Evolutionary conservation across 768 basidiomycete species (phyloP).

Genomic region (Panaeolus papilionaceus): DNA sequence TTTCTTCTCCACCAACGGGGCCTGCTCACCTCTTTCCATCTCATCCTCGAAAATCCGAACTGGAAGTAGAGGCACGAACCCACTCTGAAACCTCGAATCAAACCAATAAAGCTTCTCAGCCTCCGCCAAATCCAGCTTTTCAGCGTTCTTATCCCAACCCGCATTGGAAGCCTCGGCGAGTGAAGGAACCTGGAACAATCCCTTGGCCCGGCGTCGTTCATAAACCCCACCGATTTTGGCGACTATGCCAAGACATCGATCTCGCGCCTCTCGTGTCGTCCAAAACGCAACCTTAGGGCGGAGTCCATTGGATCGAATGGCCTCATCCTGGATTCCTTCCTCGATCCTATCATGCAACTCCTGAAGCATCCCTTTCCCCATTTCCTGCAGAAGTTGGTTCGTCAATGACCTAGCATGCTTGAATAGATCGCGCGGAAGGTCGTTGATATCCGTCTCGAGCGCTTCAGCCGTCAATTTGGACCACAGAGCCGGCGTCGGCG

Average conservation of each 20-base stretch:
- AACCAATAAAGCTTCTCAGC: constrained; percentile 63
- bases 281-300: constrained; percentile 63
- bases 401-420: constrained; percentile 75
- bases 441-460: constrained; percentile 35
- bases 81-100: constrained; percentile 58
- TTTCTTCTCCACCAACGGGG: not conserved
- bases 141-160: not conserved
- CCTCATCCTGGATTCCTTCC: constrained; percentile 18
- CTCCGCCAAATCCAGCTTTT: constrained; percentile 28
- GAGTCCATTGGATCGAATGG: not conserved
- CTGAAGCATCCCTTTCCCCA: constrained; percentile 63
- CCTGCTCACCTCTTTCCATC: not conserved
- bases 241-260: constrained; percentile 78
- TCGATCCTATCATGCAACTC: constrained; percentile 62
- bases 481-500: not conserved
- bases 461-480: constrained; percentile 10
- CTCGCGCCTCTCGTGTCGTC: constrained; percentile 80
- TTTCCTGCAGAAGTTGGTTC: constrained; percentile 78
- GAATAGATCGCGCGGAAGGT: constrained; percentile 43
- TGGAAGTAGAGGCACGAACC: constrained; percentile 64
- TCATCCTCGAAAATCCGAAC: constrained; percentile 44
- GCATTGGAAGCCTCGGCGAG: not conserved
- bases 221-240: constrained; percentile 77
- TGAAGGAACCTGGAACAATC: constrained; percentile 51
- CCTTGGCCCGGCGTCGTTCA: constrained; percentile 69